Percentiles rank a stretch among this genome's conserved stretches.
Conservation (phyloP, 169 alveolate species). For the Plasmodium reichenowi region DNA sequence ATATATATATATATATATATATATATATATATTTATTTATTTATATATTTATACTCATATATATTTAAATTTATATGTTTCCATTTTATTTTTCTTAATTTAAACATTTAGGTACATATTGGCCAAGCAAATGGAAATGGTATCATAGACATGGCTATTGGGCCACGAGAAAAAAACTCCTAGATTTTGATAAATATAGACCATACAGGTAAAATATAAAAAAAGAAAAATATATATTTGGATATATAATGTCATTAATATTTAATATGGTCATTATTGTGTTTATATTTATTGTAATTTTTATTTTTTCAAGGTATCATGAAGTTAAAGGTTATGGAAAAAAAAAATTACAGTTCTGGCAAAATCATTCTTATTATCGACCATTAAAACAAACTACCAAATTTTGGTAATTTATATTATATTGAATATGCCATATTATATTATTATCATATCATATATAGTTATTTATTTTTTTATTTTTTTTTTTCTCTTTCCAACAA, state of each 20-base stretch:
- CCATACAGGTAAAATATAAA: conserved; percentile 82
- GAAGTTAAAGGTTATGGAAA: conserved; percentile 90
- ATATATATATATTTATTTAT: too few species aligned
- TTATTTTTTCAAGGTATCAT: conserved; percentile 83
- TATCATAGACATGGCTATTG: conserved; percentile 92
- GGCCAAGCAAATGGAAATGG: conserved; percentile 92
- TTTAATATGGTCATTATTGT: too few species aligned
- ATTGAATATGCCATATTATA: too few species aligned
- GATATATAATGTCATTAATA: too few species aligned
- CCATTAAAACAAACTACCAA: conserved; percentile 86
- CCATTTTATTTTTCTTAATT: too few species aligned
- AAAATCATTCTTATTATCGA: conserved; percentile 83
- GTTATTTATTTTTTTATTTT: too few species aligned
- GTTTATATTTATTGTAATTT: background rate
- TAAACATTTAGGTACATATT: conserved; percentile 74
- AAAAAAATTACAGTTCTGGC: conserved; percentile 85
- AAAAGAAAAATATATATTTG: background rate
- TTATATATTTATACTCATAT: too few species aligned
- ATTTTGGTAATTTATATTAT: conserved; percentile 80
- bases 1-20: too few species aligned
- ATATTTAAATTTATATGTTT: too few species aligned
- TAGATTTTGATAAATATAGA: conserved; percentile 87
- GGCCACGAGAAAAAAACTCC: conserved; percentile 91
- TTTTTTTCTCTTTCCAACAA: too few species aligned
- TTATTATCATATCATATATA: too few species aligned